Evolutionary conservation across 1,284 basidiomycete genomes (phyloP).

Genomic region (Porodaedalea pini): DNA sequence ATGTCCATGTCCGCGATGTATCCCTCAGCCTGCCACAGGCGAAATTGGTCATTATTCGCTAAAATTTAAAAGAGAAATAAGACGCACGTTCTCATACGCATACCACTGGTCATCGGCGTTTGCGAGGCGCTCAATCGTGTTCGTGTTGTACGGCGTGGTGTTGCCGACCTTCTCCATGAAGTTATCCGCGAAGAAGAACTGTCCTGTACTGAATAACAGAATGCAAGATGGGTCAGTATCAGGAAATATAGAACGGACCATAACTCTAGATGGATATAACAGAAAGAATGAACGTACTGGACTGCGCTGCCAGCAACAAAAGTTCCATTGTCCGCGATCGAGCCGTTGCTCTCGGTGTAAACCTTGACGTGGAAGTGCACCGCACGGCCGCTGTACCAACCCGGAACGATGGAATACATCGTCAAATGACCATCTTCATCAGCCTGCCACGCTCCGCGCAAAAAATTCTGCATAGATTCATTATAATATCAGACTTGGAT

Average conservation of each 20-base stretch:
- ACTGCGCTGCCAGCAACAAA: conserved; percentile 14
- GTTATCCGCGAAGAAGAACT: conserved; percentile 15
- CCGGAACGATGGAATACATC: conserved; percentile 12
- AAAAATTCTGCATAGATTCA: conserved; percentile 13
- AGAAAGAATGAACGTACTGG: not conserved
- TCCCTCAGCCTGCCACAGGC: not conserved
- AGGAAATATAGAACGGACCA: not conserved
- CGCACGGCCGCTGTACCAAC: conserved; percentile 9
- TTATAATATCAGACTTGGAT: not conserved
- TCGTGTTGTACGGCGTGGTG: conserved; percentile 13
- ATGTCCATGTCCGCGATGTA: conserved; percentile 11
- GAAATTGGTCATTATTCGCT: too few species aligned
- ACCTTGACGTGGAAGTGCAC: conserved; percentile 16
- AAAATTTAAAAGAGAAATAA: too few species aligned
- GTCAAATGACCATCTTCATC: conserved; percentile 10
- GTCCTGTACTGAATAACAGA: conserved; percentile 3
- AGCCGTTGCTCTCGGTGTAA: conserved; percentile 13
- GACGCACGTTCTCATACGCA: conserved; percentile 8
- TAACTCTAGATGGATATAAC: too few species aligned
- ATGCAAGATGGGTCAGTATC: not conserved
- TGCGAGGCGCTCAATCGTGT: conserved; percentile 7
- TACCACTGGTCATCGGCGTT: conserved; percentile 12
- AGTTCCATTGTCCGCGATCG: conserved; percentile 14
- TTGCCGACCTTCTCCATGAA: conserved; percentile 16
- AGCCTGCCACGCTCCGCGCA: conserved; percentile 13